Evolutionary conservation across 2,329 filamentous ascomycete genomes (phyloP).

Genomic region (Thermomyces lanuginosus): DNA sequence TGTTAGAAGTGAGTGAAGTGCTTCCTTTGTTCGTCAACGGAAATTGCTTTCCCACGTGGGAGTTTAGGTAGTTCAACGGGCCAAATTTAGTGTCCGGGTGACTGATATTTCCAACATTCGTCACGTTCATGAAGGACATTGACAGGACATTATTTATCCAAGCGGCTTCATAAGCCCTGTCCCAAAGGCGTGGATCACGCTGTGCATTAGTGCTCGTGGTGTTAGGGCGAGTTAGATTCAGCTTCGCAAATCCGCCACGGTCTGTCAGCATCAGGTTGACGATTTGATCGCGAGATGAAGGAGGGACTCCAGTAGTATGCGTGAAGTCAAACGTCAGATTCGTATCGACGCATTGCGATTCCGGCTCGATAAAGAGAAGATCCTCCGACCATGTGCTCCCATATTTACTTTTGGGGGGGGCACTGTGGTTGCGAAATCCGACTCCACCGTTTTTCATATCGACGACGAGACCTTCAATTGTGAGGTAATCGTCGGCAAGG

Average conservation of each 20-base stretch:
- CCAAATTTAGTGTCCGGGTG: slow-evolving; percentile 7
- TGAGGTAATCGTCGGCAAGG: slow-evolving; percentile 16
- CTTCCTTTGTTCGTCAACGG: slow-evolving; percentile 9
- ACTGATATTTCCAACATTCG: slow-evolving; percentile 10
- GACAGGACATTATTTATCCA: slow-evolving; percentile 27
- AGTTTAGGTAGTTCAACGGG: slow-evolving; percentile 11
- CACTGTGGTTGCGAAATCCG: slow-evolving; percentile 32
- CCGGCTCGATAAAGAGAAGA: slow-evolving; percentile 32
- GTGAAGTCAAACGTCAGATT: slow-evolving; percentile 27
- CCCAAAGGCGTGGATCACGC: slow-evolving; percentile 4
- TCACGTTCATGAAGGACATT: slow-evolving; percentile 28
- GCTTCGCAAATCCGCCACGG: slow-evolving; percentile 28
- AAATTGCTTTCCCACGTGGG: slow-evolving; percentile 20
- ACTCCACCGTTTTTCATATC: slow-evolving; percentile 28
- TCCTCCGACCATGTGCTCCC: slow-evolving; percentile 33
- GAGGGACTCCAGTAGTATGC: slow-evolving; percentile 9
- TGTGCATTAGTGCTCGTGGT: slow-evolving; percentile 18
- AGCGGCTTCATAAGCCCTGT: slow-evolving; percentile 30
- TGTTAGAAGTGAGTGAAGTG: too few relatives aligned
- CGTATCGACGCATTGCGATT: slow-evolving; percentile 28
- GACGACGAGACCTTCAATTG: slow-evolving; percentile 31
- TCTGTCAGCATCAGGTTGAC: slow-evolving; percentile 22
- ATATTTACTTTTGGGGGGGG: slow-evolving; percentile 16
- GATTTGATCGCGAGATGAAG: too few relatives aligned
- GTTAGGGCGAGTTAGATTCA: slow-evolving; percentile 20